A percentile compares a stretch with the other conserved stretches of the same genome.
Evolutionary conservation across 306 rosid species (phyloP).

Genomic region (Canavalia gladiata): DNA sequence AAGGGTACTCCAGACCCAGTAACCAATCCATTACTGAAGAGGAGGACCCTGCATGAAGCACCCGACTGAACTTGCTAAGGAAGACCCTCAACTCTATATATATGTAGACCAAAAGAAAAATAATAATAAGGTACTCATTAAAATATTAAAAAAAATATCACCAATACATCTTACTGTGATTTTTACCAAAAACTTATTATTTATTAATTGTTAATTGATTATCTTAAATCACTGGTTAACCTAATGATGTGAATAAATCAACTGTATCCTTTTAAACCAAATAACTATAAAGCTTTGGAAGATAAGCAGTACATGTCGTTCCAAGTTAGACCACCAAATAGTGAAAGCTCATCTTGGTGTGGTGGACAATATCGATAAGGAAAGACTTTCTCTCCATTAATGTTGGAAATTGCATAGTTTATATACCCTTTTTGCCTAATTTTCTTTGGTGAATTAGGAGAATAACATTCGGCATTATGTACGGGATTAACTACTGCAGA

Average conservation of each 20-base stretch:
- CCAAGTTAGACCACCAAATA: conserved; percentile 29
- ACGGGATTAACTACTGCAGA: not conserved
- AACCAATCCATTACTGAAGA: not conserved
- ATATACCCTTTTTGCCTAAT: not conserved
- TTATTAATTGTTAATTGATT: too few relatives aligned
- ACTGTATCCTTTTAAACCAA: conserved; percentile 3
- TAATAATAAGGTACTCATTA: too few relatives aligned
- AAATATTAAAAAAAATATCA: too few relatives aligned
- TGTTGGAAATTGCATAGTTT: not conserved
- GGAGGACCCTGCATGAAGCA: not conserved
- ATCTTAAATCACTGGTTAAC: not conserved
- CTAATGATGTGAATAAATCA: not conserved
- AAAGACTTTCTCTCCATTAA: not conserved
- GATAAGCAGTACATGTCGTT: not conserved
- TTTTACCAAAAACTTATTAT: too few relatives aligned
- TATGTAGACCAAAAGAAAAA: not conserved
- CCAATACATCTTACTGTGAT: too few relatives aligned
- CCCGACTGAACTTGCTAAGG: not conserved
- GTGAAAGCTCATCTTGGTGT: not conserved
- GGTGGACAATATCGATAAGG: not conserved
- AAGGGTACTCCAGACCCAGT: not conserved
- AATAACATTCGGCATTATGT: conserved; percentile 19
- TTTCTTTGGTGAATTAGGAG: not conserved
- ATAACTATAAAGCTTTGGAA: not conserved
- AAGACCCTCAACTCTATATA: not conserved